A percentile compares a stretch with the other conserved stretches of the same genome.
Evolutionary conservation across 2,329 filamentous ascomycete genomes (phyloP).

Genomic region (Juglanconis oblonga): DNA sequence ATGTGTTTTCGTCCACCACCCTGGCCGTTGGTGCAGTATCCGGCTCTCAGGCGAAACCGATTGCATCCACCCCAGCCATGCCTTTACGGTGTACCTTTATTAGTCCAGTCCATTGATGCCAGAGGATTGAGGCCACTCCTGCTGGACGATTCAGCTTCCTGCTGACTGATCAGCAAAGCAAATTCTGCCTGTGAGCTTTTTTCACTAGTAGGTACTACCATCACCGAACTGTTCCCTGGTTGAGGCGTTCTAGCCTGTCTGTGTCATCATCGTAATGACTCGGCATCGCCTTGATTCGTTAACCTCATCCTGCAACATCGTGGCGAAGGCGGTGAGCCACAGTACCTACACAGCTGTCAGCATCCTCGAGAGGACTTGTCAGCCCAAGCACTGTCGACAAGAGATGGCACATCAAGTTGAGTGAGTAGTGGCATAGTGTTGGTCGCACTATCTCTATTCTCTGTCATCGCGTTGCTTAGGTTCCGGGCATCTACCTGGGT

Average conservation of each 20-base stretch:
- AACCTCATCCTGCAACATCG: not conserved
- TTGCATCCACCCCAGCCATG: slow-evolving; percentile 12
- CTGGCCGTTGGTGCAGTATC: not conserved
- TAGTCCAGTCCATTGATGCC: not conserved
- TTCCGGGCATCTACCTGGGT: not conserved
- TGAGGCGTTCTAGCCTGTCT: not conserved
- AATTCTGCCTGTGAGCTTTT: not conserved
- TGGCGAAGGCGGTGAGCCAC: not conserved
- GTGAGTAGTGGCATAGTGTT: too few species aligned
- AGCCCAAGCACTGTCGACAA: too few species aligned
- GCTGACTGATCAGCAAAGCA: slow-evolving; percentile 2
- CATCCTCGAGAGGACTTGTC: not conserved
- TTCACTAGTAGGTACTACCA: not conserved
- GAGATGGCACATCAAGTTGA: too few species aligned
- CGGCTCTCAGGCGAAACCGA: not conserved
- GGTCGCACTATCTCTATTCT: too few species aligned
- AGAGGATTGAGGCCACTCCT: not conserved
- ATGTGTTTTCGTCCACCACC: not conserved
- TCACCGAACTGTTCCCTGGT: not conserved
- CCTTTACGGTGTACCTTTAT: not conserved
- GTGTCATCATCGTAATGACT: slow-evolving; percentile 3
- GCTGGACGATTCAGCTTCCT: not conserved
- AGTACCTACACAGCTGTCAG: not conserved
- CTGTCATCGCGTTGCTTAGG: too few species aligned
- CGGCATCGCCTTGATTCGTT: slow-evolving; percentile 9